A percentile compares a stretch with the other conserved stretches of the same genome.
These are phyloP conservation scores for Phytophthora palmivora DNA, from an alignment of 352 stramenopile species.

Conservation along the genomic window DNA sequence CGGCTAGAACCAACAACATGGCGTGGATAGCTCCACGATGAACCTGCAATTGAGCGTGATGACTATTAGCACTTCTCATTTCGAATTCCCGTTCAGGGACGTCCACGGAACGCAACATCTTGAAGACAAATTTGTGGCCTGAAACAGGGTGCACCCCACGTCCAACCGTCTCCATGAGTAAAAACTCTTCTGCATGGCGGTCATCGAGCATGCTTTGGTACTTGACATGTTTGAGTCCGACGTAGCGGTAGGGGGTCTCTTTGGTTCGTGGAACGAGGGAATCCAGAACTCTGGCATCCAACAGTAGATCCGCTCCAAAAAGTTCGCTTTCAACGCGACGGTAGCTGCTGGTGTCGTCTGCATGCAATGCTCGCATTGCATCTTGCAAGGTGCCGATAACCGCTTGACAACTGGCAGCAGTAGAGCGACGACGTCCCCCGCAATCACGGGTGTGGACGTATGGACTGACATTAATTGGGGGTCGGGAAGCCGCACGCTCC, in stretches of 20 bases:
- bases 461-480: slow-evolving; percentile 53
- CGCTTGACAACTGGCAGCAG: slow-evolving; percentile 56
- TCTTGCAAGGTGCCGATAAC: slow-evolving; percentile 68
- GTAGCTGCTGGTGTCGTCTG: slow-evolving; percentile 61
- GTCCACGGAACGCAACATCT: slow-evolving; percentile 66
- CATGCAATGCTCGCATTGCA: slow-evolving; percentile 60
- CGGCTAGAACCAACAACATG: slow-evolving; percentile 64
- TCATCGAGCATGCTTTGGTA: slow-evolving; percentile 70
- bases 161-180: slow-evolving; percentile 66
- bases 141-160: slow-evolving; percentile 51
- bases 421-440: slow-evolving; percentile 53
- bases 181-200: slow-evolving; percentile 64
- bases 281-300: slow-evolving; percentile 76
- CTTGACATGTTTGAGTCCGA: slow-evolving; percentile 82
- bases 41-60: slow-evolving; percentile 52
- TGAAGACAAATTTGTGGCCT: slow-evolving; percentile 61
- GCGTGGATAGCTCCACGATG: slow-evolving; percentile 66
- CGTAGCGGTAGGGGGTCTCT: slow-evolving; percentile 72
- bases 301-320: slow-evolving; percentile 58
- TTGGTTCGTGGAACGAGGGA: slow-evolving; percentile 72
- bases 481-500: slow-evolving; percentile 40
- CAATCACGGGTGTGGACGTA: slow-evolving; percentile 55
- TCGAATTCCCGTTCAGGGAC: slow-evolving; percentile 54
- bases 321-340: slow-evolving; percentile 64
- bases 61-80: slow-evolving; percentile 49